phyloP scores from a whole-genome alignment of 768 basidiomycete genomes.

The Suillus sp. region DNA sequence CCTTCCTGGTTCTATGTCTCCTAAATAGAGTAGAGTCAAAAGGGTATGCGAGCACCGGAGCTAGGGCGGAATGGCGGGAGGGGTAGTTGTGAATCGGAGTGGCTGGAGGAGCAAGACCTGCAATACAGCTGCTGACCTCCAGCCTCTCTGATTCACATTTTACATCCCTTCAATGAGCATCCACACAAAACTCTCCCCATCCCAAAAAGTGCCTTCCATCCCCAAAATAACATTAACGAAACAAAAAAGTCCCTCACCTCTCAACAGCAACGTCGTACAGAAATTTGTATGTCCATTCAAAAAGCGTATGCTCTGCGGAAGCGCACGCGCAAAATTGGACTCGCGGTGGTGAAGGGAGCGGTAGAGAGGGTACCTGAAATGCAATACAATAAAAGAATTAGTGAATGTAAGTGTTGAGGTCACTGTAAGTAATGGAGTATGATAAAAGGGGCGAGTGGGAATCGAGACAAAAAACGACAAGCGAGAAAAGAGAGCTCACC shows the following conservation, averaged over 20 bases:
- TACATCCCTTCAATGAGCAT: neutral
- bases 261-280: constrained; percentile 77
- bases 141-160: too few species aligned
- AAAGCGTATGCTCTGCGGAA: constrained; percentile 78
- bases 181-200: too few species aligned
- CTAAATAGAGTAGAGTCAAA: neutral
- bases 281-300: constrained; percentile 85
- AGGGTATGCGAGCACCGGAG: neutral
- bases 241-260: constrained; percentile 37
- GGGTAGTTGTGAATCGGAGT: neutral
- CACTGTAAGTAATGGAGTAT: neutral
- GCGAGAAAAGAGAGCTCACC: constrained; percentile 47
- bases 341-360: constrained; percentile 84
- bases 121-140: too few species aligned
- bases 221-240: neutral
- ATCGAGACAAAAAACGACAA: neutral
- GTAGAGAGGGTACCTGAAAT: constrained; percentile 64
- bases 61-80: neutral
- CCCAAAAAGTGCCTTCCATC: neutral
- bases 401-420: neutral
- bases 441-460: neutral
- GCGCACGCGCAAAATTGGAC: constrained; percentile 74
- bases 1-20: neutral
- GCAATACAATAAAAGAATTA: neutral
- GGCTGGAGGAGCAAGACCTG: neutral